Evolutionary conservation across 495 filamentous ascomycete species (phyloP).

Genomic region (Tuber microsphaerosporum): DNA sequence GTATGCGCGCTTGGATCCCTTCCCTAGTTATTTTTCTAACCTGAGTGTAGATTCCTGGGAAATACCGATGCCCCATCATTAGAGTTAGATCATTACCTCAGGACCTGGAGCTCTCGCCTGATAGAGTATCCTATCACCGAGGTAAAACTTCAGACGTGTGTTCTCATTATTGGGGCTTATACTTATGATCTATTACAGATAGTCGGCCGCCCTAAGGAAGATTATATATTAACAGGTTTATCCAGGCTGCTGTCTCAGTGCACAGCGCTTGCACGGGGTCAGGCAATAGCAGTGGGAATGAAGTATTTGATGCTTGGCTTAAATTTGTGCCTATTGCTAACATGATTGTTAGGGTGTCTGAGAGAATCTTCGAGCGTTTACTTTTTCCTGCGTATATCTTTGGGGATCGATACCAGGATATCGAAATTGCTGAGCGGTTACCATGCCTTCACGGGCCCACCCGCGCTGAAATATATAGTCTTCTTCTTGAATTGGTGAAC

Average conservation of each 20-base stretch:
- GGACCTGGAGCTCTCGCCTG: conserved; percentile 31
- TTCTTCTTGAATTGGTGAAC: conserved; percentile 29
- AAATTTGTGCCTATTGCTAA: conserved; percentile 15
- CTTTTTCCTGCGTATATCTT: conserved; percentile 27
- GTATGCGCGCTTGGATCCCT: conserved; percentile 13
- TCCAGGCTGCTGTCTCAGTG: conserved; percentile 31
- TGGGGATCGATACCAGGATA: conserved; percentile 11
- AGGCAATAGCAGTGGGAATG: conserved; percentile 21
- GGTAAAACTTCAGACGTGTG: conserved; percentile 13
- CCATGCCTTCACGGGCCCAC: conserved; percentile 38
- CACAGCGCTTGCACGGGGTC: conserved; percentile 24
- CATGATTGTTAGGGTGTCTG: conserved; percentile 17
- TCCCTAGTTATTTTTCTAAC: conserved; percentile 15
- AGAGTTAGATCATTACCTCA: conserved; percentile 32
- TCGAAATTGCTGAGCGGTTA: conserved; percentile 26
- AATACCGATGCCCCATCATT: conserved; percentile 22
- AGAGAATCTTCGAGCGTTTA: conserved; percentile 31
- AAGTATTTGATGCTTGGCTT: conserved; percentile 19
- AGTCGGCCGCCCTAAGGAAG: conserved; percentile 39
- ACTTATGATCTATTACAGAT: conserved; percentile 21
- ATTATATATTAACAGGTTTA: conserved; percentile 38
- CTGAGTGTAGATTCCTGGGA: conserved; percentile 28
- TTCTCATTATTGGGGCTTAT: neutral
- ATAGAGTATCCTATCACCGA: conserved; percentile 31
- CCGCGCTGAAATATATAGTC: conserved; percentile 34